Conservation (phyloP, 495 filamentous ascomycete genomes). For the Talaromyces liani region DNA sequence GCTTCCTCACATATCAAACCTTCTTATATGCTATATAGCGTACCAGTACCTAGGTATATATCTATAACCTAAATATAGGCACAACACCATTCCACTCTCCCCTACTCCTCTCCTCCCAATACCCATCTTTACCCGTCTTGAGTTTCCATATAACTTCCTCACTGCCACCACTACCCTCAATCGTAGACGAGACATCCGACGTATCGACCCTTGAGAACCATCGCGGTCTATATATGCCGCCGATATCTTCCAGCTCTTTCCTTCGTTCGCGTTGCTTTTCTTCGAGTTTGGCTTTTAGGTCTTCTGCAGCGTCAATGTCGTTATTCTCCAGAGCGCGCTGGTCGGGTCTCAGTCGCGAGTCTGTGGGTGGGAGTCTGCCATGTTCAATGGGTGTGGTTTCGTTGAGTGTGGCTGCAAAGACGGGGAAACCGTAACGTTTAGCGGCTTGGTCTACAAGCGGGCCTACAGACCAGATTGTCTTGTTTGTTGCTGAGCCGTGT, state of each 20-base stretch:
- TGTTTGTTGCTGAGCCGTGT: constrained; percentile 44
- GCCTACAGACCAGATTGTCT: constrained; percentile 71
- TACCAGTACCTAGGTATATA: neutral
- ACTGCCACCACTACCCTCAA: constrained; percentile 22
- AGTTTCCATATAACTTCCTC: constrained; percentile 76
- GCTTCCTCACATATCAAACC: too few species aligned
- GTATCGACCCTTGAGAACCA: constrained; percentile 68
- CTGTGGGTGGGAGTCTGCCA: constrained; percentile 65
- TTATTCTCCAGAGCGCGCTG: constrained; percentile 82
- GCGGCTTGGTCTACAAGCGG: constrained; percentile 65
- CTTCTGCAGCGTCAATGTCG: constrained; percentile 77
- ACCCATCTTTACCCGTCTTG: constrained; percentile 72
- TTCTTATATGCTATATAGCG: too few species aligned
- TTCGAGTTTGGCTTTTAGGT: constrained; percentile 72
- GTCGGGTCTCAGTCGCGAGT: constrained; percentile 80
- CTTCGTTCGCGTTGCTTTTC: constrained; percentile 75
- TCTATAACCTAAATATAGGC: constrained; percentile 56
- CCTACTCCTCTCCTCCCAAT: constrained; percentile 78
- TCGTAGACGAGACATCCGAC: constrained; percentile 14
- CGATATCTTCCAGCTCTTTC: constrained; percentile 64
- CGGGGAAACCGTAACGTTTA: constrained; percentile 77
- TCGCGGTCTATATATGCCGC: constrained; percentile 60
- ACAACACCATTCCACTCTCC: constrained; percentile 64
- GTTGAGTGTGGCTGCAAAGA: constrained; percentile 80
- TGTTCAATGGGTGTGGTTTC: constrained; percentile 78